These are phyloP conservation scores for Thielaviopsis euricoi DNA, from an alignment of 2,329 filamentous ascomycete species.

Conservation along the genomic window DNA sequence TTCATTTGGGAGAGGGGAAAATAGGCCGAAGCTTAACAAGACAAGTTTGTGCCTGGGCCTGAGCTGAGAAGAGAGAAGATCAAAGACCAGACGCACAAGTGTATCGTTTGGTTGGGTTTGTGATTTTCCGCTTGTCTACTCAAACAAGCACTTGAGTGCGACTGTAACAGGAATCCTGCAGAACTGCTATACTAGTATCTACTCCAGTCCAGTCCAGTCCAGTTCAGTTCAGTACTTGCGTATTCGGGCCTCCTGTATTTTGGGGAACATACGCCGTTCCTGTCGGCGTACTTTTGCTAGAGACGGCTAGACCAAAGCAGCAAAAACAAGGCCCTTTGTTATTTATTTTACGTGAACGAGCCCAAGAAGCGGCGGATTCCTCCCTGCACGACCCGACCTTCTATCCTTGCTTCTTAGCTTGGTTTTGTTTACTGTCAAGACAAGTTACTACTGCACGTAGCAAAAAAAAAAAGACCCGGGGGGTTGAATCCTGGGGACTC, in stretches of 20 bases:
- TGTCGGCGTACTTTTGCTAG: not conserved
- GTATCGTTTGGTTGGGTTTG: not conserved
- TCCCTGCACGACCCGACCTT: too few species aligned
- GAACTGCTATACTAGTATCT: too few species aligned
- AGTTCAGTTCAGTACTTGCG: too few species aligned
- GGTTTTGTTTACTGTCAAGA: too few species aligned
- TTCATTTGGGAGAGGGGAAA: not conserved
- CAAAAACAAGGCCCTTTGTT: too few species aligned
- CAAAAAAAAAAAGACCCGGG: not conserved
- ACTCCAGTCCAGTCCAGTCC: too few species aligned
- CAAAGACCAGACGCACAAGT: not conserved
- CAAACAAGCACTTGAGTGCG: not conserved
- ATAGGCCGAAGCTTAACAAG: not conserved
- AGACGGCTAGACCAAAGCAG: too few species aligned
- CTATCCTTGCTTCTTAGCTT: too few species aligned
- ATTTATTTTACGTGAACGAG: too few species aligned
- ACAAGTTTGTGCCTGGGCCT: not conserved
- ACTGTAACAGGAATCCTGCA: not conserved
- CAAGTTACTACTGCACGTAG: too few species aligned
- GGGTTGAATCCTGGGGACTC: not conserved
- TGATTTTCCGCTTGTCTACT: not conserved
- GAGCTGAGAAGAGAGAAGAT: not conserved
- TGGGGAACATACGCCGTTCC: not conserved
- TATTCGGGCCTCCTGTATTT: not conserved
- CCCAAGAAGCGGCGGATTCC: too few species aligned